A percentile compares a stretch with the other conserved stretches of the same genome.
These are phyloP conservation scores for Aspergillus heteromorphus DNA, from an alignment of 495 filamentous ascomycete species.

Conservation along the genomic window DNA sequence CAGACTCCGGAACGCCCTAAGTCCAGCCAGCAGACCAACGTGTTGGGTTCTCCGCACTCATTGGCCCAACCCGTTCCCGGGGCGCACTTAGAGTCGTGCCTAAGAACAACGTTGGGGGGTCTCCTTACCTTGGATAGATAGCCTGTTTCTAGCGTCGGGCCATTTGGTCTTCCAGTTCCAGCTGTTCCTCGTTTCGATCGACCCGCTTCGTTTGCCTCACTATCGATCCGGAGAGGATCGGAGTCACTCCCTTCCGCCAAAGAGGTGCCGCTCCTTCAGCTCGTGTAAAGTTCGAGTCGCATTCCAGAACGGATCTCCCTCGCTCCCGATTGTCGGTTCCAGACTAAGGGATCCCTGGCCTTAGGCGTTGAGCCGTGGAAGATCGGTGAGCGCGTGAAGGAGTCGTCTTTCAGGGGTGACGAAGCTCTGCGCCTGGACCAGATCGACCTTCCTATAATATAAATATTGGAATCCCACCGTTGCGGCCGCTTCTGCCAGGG, in stretches of 20 bases:
- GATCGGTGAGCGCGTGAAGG: conserved; percentile 6
- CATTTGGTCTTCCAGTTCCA: conserved; percentile 1
- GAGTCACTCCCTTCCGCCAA: conserved; percentile 16
- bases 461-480: conserved; percentile 8
- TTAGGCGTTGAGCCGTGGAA: conserved; percentile 5
- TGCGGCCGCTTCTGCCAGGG: not conserved
- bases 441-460: conserved; percentile 16
- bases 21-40: conserved; percentile 18
- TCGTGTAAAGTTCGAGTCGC: conserved; percentile 19
- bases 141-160: conserved; percentile 4
- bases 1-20: conserved; percentile 11
- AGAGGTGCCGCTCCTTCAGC: conserved; percentile 16
- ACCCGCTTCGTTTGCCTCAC: conserved; percentile 22
- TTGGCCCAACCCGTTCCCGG: conserved; percentile 11
- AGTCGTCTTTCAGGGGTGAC: conserved; percentile 6
- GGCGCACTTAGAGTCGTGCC: conserved; percentile 5
- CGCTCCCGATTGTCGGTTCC: conserved; percentile 9
- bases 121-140: conserved; percentile 9
- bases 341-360: not conserved
- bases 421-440: conserved; percentile 4
- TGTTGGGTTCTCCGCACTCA: conserved; percentile 12
- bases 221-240: conserved; percentile 12
- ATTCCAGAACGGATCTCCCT: conserved; percentile 21
- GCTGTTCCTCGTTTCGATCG: conserved; percentile 6
- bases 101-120: not conserved